Evolutionary conservation across 1,284 basidiomycete species (phyloP).

Genomic region (Flammula alnicola): DNA sequence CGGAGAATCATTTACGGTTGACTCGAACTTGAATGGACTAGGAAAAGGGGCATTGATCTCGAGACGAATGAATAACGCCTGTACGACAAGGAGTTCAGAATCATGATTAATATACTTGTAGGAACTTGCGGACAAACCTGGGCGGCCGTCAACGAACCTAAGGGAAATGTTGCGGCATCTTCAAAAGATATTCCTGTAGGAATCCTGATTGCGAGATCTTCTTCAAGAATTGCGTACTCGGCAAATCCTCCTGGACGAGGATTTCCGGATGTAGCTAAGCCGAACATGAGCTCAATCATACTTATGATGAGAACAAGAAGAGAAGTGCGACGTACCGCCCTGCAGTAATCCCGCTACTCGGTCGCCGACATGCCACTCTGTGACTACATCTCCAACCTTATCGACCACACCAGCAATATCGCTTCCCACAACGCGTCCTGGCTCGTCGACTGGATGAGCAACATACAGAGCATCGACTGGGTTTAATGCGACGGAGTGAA

Average conservation of each 20-base stretch:
- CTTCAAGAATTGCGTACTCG: slow-evolving; percentile 38
- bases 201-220: slow-evolving; percentile 35
- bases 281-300: not conserved
- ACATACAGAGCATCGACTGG: slow-evolving; percentile 36
- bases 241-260: slow-evolving; percentile 39
- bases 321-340: slow-evolving; percentile 29
- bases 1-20: slow-evolving; percentile 22
- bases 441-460: slow-evolving; percentile 28
- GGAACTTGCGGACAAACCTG: slow-evolving; percentile 29
- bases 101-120: too few species aligned
- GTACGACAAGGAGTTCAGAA: not conserved
- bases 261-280: slow-evolving; percentile 35
- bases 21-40: slow-evolving; percentile 23
- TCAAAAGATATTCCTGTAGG: slow-evolving; percentile 32
- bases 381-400: slow-evolving; percentile 29
- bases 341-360: slow-evolving; percentile 36
- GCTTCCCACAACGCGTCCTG: slow-evolving; percentile 37
- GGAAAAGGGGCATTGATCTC: slow-evolving; percentile 32
- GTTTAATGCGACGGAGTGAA: slow-evolving; percentile 36
- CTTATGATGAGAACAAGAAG: not conserved
- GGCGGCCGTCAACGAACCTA: slow-evolving; percentile 37
- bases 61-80: slow-evolving; percentile 38
- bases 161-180: slow-evolving; percentile 35
- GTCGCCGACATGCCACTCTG: slow-evolving; percentile 33
- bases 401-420: slow-evolving; percentile 39